These are phyloP conservation scores for Eragrostis tef DNA, from an alignment of 202 grass and related monocot species.

Conservation along the genomic window DNA sequence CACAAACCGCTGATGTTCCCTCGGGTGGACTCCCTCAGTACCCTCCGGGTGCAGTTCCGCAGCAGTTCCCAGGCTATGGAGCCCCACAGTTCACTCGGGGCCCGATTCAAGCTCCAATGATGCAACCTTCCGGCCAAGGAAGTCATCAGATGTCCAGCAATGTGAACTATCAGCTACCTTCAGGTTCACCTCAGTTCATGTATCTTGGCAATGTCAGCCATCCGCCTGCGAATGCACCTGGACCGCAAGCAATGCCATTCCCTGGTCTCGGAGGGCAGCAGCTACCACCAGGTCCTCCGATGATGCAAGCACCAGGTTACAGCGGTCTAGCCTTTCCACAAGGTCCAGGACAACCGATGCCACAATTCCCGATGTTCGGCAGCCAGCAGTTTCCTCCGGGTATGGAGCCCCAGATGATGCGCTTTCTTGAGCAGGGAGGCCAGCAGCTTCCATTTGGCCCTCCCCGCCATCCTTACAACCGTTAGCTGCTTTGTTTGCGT, in stretches of 20 bases:
- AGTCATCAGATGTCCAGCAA: constrained; percentile 52
- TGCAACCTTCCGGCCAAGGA: constrained; percentile 47
- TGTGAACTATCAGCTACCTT: constrained; percentile 52
- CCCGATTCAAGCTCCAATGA: constrained; percentile 41
- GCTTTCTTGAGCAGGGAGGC: constrained; percentile 53
- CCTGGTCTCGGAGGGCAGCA: constrained; percentile 59
- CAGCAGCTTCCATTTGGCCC: constrained; percentile 57
- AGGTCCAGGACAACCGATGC: constrained; percentile 41
- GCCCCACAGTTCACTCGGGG: constrained; percentile 39
- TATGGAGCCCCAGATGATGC: constrained; percentile 55
- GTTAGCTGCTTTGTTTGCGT: constrained; percentile 13
- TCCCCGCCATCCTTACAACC: constrained; percentile 35
- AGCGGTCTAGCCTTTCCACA: constrained; percentile 40
- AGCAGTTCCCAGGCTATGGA: constrained; percentile 39
- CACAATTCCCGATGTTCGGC: constrained; percentile 45
- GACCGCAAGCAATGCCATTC: constrained; percentile 48
- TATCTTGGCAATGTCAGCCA: constrained; percentile 42
- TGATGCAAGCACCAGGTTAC: constrained; percentile 48
- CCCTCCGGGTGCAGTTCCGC: constrained; percentile 45
- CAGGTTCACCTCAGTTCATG: constrained; percentile 54
- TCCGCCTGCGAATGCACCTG: constrained; percentile 8
- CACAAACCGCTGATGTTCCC: constrained; percentile 29
- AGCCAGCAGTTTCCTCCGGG: constrained; percentile 59
- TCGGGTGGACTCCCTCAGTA: constrained; percentile 42
- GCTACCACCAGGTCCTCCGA: constrained; percentile 46